phyloP scores from a whole-genome alignment of 176 grass and related monocot genomes.

The Avena insularis region DNA sequence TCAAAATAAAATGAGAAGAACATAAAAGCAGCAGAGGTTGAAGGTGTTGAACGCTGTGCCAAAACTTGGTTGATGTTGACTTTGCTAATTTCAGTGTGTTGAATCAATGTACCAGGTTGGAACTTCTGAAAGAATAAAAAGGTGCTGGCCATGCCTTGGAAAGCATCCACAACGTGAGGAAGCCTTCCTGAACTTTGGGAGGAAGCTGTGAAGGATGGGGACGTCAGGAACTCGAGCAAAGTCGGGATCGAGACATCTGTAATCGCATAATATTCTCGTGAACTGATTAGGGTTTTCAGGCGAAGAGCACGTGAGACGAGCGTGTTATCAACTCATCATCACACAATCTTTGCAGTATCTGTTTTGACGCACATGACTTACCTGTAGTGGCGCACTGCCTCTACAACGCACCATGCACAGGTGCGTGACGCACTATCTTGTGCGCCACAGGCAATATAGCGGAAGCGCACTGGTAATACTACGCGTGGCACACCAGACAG shows the following conservation, averaged over 20 bases:
- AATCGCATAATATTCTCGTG: conserved; percentile 50
- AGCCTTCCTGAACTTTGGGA: conserved; percentile 82
- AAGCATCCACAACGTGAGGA: conserved; percentile 83
- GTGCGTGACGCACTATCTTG: too few relatives aligned
- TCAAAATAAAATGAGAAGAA: too few relatives aligned
- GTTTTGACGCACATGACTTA: background rate
- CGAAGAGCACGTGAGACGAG: background rate
- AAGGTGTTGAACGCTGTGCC: too few relatives aligned
- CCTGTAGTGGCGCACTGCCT: too few relatives aligned
- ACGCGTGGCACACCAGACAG: too few relatives aligned
- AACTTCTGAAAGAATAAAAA: conserved; percentile 60
- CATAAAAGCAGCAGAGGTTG: too few relatives aligned
- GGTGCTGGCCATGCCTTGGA: conserved; percentile 60
- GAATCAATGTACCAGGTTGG: conserved; percentile 59
- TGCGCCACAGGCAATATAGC: too few relatives aligned
- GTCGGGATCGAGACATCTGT: conserved; percentile 70
- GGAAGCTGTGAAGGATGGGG: conserved; percentile 67
- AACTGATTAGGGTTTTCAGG: background rate
- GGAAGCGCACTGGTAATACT: too few relatives aligned
- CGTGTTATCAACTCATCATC: background rate
- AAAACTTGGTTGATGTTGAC: too few relatives aligned
- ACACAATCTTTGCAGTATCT: conserved; percentile 20
- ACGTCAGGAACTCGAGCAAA: conserved; percentile 65
- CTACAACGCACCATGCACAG: too few relatives aligned
- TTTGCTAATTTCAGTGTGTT: background rate